Percentiles rank a stretch among this genome's conserved stretches.
Conservation (phyloP, 1,284 basidiomycete species). For the Ustilago curta region DNA sequence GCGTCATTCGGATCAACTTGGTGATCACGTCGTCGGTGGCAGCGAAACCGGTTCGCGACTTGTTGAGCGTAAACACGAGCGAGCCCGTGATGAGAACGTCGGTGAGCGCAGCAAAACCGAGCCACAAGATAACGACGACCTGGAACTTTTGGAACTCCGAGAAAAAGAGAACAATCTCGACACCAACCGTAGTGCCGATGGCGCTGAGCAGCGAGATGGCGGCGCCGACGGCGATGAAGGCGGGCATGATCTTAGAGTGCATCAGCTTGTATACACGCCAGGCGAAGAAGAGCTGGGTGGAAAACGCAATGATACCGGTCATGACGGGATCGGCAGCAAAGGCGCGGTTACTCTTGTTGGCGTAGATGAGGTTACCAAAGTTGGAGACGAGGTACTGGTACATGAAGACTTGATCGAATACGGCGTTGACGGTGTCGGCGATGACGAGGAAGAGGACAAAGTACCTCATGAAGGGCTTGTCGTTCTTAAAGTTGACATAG, state of each 20-base stretch:
- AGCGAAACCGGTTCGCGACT: slow-evolving; percentile 63
- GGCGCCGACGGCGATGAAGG: slow-evolving; percentile 44
- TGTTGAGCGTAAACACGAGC: slow-evolving; percentile 60
- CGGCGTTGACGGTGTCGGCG: slow-evolving; percentile 54
- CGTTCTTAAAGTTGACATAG: slow-evolving; percentile 57
- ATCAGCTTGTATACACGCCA: slow-evolving; percentile 63
- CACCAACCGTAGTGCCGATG: slow-evolving; percentile 60
- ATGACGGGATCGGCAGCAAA: slow-evolving; percentile 60
- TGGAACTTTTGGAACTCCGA: slow-evolving; percentile 62
- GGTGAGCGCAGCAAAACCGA: slow-evolving; percentile 59
- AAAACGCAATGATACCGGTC: slow-evolving; percentile 60
- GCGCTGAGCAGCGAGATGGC: slow-evolving; percentile 52
- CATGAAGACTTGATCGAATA: slow-evolving; percentile 58
- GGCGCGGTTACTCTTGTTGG: slow-evolving; percentile 41
- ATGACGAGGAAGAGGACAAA: slow-evolving; percentile 59
- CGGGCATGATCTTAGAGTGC: slow-evolving; percentile 53
- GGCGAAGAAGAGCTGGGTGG: slow-evolving; percentile 64
- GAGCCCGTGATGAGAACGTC: slow-evolving; percentile 59
- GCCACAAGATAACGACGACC: slow-evolving; percentile 64
- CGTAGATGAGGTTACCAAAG: slow-evolving; percentile 58
- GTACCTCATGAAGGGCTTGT: slow-evolving; percentile 56
- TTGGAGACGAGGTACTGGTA: slow-evolving; percentile 62
- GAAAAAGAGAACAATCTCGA: slow-evolving; percentile 55
- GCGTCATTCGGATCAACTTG: slow-evolving; percentile 60
- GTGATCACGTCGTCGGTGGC: slow-evolving; percentile 65